Evolutionary conservation across 2,329 filamentous ascomycete genomes (phyloP), one percentile per base, ranked within the genome.

Genomic region (Monilinia fructicola): DNA sequence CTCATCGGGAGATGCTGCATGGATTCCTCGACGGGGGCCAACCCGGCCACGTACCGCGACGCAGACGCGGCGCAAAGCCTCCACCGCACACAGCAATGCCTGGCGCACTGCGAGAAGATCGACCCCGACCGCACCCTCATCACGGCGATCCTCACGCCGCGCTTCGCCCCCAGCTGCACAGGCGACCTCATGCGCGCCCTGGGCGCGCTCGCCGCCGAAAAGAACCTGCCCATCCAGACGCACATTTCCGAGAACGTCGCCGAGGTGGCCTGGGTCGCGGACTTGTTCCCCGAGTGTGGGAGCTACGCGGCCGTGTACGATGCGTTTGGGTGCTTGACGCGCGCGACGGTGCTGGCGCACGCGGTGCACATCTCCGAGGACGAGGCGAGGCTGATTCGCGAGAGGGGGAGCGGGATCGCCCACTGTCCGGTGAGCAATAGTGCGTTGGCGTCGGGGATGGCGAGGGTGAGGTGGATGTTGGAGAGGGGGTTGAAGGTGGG

Each of bases 1-100:
- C 91, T 98, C 71, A 86, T 99, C 52, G 95, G 95, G 42, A 85
- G 95, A 52, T 91, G 96, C n/a, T 97, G 93, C 81, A 98, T 99
- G 95, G 92, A 98, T 77, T 84, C 84, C 40, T 78, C 90, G 5
- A 89, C 87, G 48, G 58, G 58, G 2, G 58, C 58, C 5, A 60
- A 60, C 16, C 93, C 93, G 0, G 83, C 85, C 1, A 91, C 89
- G 80, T 98, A 98, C 79, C 84, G 87, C 28, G 95, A 99, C 76
- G 84, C 85, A 67, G 87, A 84, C 21, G 78, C 87, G 0, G 84
- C 84, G 2, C 80, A 82, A 31, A 83, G 87, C 0, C 65, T 92
- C 0, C 71, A 77, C 2, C 83, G 83, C 48, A 90, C 90, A 0
- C 77, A 79, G 38, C 81, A 81, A 14, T 86, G 82, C 26, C 87